Base-by-base conservation (phyloP, 2,329 filamentous ascomycete species). In the Aspergillus fijiensis region DNA sequence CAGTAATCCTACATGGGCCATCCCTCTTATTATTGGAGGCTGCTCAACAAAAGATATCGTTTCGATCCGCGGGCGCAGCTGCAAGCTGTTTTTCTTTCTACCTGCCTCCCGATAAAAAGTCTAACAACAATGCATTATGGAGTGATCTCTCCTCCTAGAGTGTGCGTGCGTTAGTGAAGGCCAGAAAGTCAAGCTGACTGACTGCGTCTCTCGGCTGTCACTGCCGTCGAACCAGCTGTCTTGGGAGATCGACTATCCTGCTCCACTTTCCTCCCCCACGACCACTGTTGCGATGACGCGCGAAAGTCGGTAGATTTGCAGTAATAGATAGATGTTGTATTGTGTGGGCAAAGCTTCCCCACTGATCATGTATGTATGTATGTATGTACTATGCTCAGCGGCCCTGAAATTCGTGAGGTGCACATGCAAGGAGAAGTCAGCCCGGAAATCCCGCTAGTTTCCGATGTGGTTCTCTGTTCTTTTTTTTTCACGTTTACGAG, bases 171-270 rank as follows among this genome's bases (percentile, higher is more conserved):
- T 23, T 23, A 23, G 23, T 45, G 10, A 45, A 45, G 39, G 4
- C n/a, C 27, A 29, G 19, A 45, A 45, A 45, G 16, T 45, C 16
- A 45, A 45, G 16, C 14, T 45, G 47, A n/a, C 39, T 21, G 49
- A 23, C 33, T 33, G 33, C 49, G 51, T 50, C 58, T 9, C 39
- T 45, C 57, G 51, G 63, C 45, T 61, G 63, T 58, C 59, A 57
- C 51, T 49, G 31, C 56, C 58, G 53, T 61, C 60, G 53, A 63
- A 63, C 53, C 58, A 52, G 49, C 57, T 55, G 39, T 25, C 33
- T 55, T 49, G 39, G 25, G 51, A 50, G 51, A 48, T 54, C 49
- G 39, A 23, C 51, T 55, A 49, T 54, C 23, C 14, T 53, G 48
- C 23, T 52, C n/a, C 47, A 35, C n/a, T 45, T 14, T 45, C 39